Evolutionary conservation across 495 filamentous ascomycete genomes (phyloP), one percentile per base, ranked within the genome.

Genomic region (Mytilinidion resinicola): DNA sequence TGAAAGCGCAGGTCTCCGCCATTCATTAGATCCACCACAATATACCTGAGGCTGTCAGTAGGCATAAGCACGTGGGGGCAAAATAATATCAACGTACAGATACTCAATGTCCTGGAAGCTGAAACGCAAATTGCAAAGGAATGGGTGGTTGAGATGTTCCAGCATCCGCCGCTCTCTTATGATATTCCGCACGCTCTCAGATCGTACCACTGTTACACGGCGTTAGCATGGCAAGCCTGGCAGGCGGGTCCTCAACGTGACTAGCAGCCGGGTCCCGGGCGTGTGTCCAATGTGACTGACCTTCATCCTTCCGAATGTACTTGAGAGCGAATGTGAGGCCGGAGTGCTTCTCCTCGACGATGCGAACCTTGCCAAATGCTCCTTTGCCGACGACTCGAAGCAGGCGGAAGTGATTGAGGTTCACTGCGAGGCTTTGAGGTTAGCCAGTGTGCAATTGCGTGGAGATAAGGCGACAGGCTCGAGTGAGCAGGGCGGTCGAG

Each of bases 101-200:
- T 98, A 98, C 70, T 98, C 93, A 65, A 96, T 89, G 73, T 98
- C 93, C 74, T 98, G 93, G 70, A 98, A 98, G 77, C 91, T 96
- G 74, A 97, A 98, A 53, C 93, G 86, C 77, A 98, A 79, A 72
- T 98, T 98, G 78, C 93, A 98, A 57, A 98, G 86, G 75, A 98
- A 97, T 34, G 92, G 88, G 69, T 98, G 93, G 69, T 96, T 96
- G 66, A 98, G 79, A 71, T 96, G 90, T 72, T 97, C 90, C 68
- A 98, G 84, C 93, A 98, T 98, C 67, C 90, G 80, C 57, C 93
- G 83, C 77, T 98, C 93, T 62, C 95, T 85, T 65, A 98, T 95
- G 60, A 98, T 97, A 69, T 98, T 98, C 55, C 91, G 84, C 60
- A 98, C 93, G 67, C 92, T 97, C 73, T 97, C 93, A 62, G 90